phyloP scores from a whole-genome alignment of 1,284 basidiomycete genomes.

The Puccinia polysora region DNA sequence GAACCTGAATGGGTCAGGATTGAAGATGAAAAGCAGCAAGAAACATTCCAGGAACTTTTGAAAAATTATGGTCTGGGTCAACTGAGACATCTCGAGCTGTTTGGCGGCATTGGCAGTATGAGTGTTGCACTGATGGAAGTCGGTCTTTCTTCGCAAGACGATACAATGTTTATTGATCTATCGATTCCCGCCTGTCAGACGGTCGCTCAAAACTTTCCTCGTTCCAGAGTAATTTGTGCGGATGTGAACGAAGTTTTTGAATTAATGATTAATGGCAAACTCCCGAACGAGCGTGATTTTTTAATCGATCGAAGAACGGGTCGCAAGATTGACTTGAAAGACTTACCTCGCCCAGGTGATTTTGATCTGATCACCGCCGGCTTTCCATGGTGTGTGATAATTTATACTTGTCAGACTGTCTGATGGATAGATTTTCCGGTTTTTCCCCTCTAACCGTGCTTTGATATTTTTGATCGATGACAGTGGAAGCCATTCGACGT shows the following conservation, averaged over 20 bases:
- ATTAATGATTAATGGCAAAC: constrained; percentile 11
- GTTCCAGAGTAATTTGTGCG: constrained; percentile 17
- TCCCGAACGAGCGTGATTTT: background rate
- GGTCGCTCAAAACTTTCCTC: constrained; percentile 14
- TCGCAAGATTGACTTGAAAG: background rate
- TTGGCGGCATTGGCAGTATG: constrained; percentile 36
- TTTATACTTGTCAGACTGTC: too few species aligned
- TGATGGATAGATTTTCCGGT: too few species aligned
- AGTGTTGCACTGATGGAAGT: constrained; percentile 13
- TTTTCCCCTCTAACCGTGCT: too few species aligned
- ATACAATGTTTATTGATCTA: constrained; percentile 28
- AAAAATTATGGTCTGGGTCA: constrained; percentile 15
- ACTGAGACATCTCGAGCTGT: constrained; percentile 22
- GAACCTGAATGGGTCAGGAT: constrained; percentile 25
- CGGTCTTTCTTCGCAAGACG: background rate
- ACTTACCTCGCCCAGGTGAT: constrained; percentile 20
- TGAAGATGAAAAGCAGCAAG: background rate
- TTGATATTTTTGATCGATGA: background rate
- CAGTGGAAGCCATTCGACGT: constrained; percentile 36
- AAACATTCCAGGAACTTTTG: constrained; percentile 1
- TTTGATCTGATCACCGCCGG: constrained; percentile 38
- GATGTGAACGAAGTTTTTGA: constrained; percentile 27
- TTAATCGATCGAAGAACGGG: constrained; percentile 32
- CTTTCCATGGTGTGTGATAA: constrained; percentile 37
- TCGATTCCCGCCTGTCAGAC: constrained; percentile 29